Base-by-base conservation (phyloP, 805 yeast species). In the Wickerhamomyces pijperi region DNA sequence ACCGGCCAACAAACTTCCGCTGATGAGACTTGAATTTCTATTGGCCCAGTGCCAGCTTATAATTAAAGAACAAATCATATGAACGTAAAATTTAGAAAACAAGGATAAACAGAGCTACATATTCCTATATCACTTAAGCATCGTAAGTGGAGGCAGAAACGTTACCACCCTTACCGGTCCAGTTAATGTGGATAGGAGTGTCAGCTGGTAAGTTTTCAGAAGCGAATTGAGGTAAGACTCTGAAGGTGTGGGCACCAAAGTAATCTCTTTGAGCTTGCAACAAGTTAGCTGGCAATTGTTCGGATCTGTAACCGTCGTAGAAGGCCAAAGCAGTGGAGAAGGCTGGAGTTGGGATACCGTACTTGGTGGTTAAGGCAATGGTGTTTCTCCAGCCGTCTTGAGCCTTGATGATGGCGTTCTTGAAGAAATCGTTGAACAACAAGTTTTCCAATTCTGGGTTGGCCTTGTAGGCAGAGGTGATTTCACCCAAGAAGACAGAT, bases 181-280 rank as follows among this genome's bases (percentile, higher is more conserved):
- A 90, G 92, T 90, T 90, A 61, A 92, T 74, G 72, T 90, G 98
- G 66, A 90, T 82, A 72, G 81, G 78, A 52, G 76, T 68, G 57
- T 74, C 92, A 50, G 67, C 78, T 70, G 92, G 90, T 68, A 83
- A 74, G 61, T 67, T 67, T 39, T 69, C 86, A 60, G 75, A 72
- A 55, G 86, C 95, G 55, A 55, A 64, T 66, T 90, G 92, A 55
- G 95, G 95, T 62, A 87, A 72, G 49, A 92, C 94, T 66, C 77
- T 77, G 87, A 92, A 90, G 60, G 98, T 92, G 78, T 90, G 98
- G 51, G 98, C 97, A 70, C 98, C 98, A 60, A 90, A 90, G 85
- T 87, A 90, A 67, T 90, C 98, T 77, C 98, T 86, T 78, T 90
- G 98, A 59, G 97, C 98, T 74, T 90, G 98, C 64, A 90, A 74